Evolutionary conservation across 2,329 filamentous ascomycete species (phyloP), one percentile per base, ranked within the genome.

Genomic region (Cordyceps tenuipes): DNA sequence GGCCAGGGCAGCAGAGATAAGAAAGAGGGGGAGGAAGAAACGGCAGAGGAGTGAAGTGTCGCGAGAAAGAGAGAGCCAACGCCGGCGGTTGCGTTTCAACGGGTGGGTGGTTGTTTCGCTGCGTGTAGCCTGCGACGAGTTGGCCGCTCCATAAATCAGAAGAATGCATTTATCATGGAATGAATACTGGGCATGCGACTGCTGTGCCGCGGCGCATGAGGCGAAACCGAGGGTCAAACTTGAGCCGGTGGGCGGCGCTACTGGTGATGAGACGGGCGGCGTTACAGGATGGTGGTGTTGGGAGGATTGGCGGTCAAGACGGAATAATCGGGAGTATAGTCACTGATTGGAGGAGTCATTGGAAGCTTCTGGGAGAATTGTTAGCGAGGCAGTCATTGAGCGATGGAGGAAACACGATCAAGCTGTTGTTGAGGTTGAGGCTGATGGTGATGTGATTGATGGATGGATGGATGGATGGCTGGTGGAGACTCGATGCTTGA

Each of bases 171-270:
- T 21, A 2, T 8, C 21, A 21, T 8, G 43, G n/a, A 21, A 26
- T 46, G n/a, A 12, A 26, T 46, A n/a, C 10, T 41, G 50, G n/a
- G 43, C 12, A 29, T n/a, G n/a, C 23, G n/a, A 55, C 13, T 31
- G 10, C 10, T 47, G 17, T 15, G 13, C 23, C 34, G 47, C 56
- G 56, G 56, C 47, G 47, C n/a, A 41, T 34, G 54, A 60, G 29
- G 19, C 58, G 58, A 60, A 60, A 60, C 58, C 44, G 17, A 55
- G 12, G 58, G 19, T 60, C 50, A 60, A 60, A 60, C 57, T 23
- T 39, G 29, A 21, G 19, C 43, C 13, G 34, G 58, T 60, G 51
- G 51, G 44, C 36, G 44, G 34, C 51, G 58, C 50, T n/a, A 48
- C 34, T 48, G 23, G 23, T 23, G 44, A 43, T 60, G 58, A 53